Conservation (phyloP, 2,329 filamentous ascomycete genomes). For the Fusarium secorum region DNA sequence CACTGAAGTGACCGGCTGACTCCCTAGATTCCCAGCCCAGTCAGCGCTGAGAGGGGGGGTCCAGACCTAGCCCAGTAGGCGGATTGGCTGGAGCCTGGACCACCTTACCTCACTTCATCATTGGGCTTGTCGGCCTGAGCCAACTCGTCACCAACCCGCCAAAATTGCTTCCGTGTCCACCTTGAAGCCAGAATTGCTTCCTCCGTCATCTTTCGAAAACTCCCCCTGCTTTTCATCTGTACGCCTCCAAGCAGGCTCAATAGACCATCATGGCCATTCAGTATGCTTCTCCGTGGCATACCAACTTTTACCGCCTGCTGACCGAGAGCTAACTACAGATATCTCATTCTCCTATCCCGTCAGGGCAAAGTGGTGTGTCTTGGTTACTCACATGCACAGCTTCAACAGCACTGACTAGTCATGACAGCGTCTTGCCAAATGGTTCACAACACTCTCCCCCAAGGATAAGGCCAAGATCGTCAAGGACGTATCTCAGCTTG, state of each 20-base stretch:
- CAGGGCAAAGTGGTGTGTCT: conserved; percentile 97
- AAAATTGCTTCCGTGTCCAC: conserved; percentile 42
- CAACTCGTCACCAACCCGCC: conserved; percentile 43
- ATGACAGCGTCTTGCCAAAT: conserved; percentile 91
- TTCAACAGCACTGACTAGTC: conserved; percentile 28
- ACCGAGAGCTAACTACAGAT: conserved; percentile 63
- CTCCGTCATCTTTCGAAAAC: conserved; percentile 33
- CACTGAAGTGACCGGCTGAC: conserved; percentile 7
- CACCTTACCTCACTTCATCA: conserved; percentile 22
- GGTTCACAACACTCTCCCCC: conserved; percentile 97
- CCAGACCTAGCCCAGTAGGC: not conserved
- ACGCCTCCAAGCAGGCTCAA: conserved; percentile 38
- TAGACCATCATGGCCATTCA: conserved; percentile 54
- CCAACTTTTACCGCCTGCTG: conserved; percentile 24
- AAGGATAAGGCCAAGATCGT: conserved; percentile 99
- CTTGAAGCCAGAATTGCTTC: conserved; percentile 37
- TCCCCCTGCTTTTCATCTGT: conserved; percentile 21
- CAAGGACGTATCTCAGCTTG: conserved; percentile 98
- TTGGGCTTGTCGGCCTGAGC: not conserved
- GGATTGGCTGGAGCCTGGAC: not conserved
- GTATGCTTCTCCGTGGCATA: conserved; percentile 44
- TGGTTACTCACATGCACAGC: conserved; percentile 36
- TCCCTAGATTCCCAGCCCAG: not conserved
- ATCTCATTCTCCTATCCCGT: conserved; percentile 94
- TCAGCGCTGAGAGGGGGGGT: not conserved